phyloP scores from a whole-genome alignment of 2,329 filamentous ascomycete genomes.

The Epichloe coenophiala region DNA sequence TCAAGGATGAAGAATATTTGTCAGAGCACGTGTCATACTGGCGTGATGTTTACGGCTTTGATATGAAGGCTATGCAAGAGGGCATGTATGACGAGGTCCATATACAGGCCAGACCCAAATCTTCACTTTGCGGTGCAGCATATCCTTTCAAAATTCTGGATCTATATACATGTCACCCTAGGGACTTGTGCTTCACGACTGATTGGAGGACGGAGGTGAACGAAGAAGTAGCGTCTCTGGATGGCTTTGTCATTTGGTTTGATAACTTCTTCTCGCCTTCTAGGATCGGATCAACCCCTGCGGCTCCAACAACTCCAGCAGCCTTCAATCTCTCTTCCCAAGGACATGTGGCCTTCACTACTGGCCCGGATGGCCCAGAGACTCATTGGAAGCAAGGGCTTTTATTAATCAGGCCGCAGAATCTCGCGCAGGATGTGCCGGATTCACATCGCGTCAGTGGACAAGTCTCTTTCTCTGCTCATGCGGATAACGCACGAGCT shows the following conservation, averaged over 20 bases:
- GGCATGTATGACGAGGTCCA: constrained; percentile 73
- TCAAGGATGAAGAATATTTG: constrained; percentile 65
- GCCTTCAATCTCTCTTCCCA: constrained; percentile 44
- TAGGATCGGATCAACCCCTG: constrained; percentile 34
- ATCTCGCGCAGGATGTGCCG: constrained; percentile 31
- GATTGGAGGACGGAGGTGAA: constrained; percentile 50
- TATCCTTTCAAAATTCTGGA: constrained; percentile 62
- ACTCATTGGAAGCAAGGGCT: constrained; percentile 91
- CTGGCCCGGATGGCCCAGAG: constrained; percentile 58
- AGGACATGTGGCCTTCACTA: constrained; percentile 73
- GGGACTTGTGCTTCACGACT: constrained; percentile 64
- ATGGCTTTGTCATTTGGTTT: constrained; percentile 87
- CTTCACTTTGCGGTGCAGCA: constrained; percentile 44
- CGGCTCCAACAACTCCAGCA: constrained; percentile 42
- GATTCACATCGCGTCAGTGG: constrained; percentile 49
- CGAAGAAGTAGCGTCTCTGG: constrained; percentile 53
- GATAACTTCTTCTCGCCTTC: constrained; percentile 78
- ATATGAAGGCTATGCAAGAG: constrained; percentile 82
- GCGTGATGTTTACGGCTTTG: constrained; percentile 87
- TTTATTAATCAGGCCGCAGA: constrained; percentile 51
- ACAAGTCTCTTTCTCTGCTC: constrained; percentile 55
- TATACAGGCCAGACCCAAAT: constrained; percentile 54
- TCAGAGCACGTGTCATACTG: constrained; percentile 72
- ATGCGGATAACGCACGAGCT: constrained; percentile 54
- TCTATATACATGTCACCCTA: constrained; percentile 55